These are phyloP conservation scores for Sphagnum magellanicum DNA, from an alignment of 228 moss, liverwort and hornwort species.

Conservation along the genomic window DNA sequence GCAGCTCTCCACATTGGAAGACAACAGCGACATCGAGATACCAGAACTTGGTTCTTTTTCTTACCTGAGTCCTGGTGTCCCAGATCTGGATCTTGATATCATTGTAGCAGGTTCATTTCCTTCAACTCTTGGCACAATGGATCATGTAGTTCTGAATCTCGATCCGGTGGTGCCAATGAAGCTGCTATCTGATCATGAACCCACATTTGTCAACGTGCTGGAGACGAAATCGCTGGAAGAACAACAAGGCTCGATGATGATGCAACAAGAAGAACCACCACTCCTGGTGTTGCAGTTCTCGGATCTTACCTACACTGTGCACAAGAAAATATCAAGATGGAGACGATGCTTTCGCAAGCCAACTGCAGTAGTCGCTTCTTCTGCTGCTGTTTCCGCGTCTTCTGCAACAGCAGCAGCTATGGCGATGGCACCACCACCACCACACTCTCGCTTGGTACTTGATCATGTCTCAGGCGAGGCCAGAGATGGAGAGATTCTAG, in stretches of 20 bases:
- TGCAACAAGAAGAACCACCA: neutral
- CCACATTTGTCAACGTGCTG: constrained; percentile 1
- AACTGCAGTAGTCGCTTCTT: constrained; percentile 2
- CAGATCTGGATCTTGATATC: neutral
- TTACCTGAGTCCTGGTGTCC: neutral
- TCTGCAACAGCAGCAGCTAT: constrained; percentile 1
- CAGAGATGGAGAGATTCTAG: constrained; percentile 78
- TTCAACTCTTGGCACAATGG: neutral
- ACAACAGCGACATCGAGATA: neutral
- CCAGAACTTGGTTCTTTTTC: neutral
- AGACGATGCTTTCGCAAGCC: constrained; percentile 2
- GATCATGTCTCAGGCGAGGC: constrained; percentile 73
- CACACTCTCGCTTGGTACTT: constrained; percentile 36
- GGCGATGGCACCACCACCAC: constrained; percentile 14
- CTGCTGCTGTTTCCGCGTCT: neutral
- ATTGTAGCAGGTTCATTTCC: too few relatives aligned
- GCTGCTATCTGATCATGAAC: neutral
- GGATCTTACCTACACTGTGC: constrained; percentile 66
- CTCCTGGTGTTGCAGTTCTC: constrained; percentile 55
- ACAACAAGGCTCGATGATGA: constrained; percentile 8
- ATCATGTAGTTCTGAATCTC: neutral
- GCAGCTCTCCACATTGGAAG: neutral
- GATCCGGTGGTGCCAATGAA: neutral
- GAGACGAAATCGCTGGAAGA: constrained; percentile 7
- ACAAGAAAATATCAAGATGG: constrained; percentile 33